Base-by-base conservation (phyloP, 2,329 filamentous ascomycete species). In the Leptodontidium sp. region DNA sequence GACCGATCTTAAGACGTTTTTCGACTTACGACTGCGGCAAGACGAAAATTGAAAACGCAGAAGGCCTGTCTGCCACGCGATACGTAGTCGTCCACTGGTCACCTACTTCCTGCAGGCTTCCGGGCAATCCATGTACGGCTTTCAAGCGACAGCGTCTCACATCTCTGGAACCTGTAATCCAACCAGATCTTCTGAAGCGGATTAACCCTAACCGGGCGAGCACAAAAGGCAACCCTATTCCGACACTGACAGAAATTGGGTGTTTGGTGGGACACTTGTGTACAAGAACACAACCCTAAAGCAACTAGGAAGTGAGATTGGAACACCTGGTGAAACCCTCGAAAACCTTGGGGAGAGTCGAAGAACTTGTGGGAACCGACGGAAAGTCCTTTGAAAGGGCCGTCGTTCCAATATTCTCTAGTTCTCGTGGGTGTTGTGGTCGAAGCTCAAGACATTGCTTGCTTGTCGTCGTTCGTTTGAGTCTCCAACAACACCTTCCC, bases 401-500 rank as follows among this genome's bases (percentile, higher is more conserved):
- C 49, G 38, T 53, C 52, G 35, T 69, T 64, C 63, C 65, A 65
- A 64, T 35, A 50, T 58, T 68, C 62, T 59, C 53, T 53, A 49
- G 45, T 67, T 55, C 32, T 67, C 21, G 58, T 62, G 43, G 35
- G 58, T 52, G 65, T 67, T 67, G 61, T 68, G 61, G 55, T 65
- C 43, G 64, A 66, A 70, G 59, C 35, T 63, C 49, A 65, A 70
- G 66, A 67, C 53, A 72, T 72, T 71, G 68, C 73, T 75, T 74
- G 72, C 70, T 71, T 69, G 65, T 68, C 65, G 69, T 71, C 69
- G 70, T 62, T 74, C 74, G 68, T 73, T 75, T 75, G 69, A 71
- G 59, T 58, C 43, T 62, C 57, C 38, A 40, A 40, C 65, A 63
- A 61, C 67, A 53, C 66, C 65, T 43, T 58, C 53, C 50, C 63